Percentiles rank a stretch among this genome's conserved stretches.
Conservation (phyloP, 768 basidiomycete species). For the Trametes maxima region DNA sequence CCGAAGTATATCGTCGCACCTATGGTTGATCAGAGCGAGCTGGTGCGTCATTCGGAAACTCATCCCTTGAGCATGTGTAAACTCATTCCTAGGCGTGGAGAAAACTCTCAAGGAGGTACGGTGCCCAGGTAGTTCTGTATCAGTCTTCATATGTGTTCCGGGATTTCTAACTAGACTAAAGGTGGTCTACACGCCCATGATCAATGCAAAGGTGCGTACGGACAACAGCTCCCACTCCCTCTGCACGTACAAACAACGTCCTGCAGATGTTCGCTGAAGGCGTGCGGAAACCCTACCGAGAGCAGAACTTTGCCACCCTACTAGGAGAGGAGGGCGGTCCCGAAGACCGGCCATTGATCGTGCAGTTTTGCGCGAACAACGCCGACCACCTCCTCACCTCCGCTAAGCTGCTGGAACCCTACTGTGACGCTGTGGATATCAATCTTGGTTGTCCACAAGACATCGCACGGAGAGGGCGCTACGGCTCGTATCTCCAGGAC, state of each 20-base stretch:
- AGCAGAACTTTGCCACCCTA: conserved; percentile 67
- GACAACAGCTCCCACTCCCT: not conserved
- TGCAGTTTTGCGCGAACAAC: conserved; percentile 95
- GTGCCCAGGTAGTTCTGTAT: conserved; percentile 63
- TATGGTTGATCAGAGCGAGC: conserved; percentile 98
- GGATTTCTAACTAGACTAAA: conserved; percentile 31
- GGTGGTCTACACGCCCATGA: conserved; percentile 98
- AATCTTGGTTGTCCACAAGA: conserved; percentile 96
- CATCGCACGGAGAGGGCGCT: conserved; percentile 84
- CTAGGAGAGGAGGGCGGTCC: conserved; percentile 82
- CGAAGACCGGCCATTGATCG: conserved; percentile 81
- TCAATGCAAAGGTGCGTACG: conserved; percentile 77
- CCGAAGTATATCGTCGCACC: conserved; percentile 93
- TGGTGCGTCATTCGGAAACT: conserved; percentile 55
- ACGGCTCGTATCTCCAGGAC: conserved; percentile 91
- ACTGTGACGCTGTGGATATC: conserved; percentile 93
- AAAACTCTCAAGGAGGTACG: conserved; percentile 77
- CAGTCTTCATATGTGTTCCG: not conserved
- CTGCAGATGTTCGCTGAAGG: conserved; percentile 63
- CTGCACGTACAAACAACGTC: not conserved
- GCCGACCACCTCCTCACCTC: conserved; percentile 76
- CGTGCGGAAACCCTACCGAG: conserved; percentile 55
- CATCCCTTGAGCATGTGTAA: not conserved
- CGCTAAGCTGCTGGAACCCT: conserved; percentile 71
- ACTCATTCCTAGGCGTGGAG: conserved; percentile 76